These are phyloP conservation scores for Hanseniaspora occidentalis DNA, from an alignment of 805 yeast genomes.

Conservation along the genomic window DNA sequence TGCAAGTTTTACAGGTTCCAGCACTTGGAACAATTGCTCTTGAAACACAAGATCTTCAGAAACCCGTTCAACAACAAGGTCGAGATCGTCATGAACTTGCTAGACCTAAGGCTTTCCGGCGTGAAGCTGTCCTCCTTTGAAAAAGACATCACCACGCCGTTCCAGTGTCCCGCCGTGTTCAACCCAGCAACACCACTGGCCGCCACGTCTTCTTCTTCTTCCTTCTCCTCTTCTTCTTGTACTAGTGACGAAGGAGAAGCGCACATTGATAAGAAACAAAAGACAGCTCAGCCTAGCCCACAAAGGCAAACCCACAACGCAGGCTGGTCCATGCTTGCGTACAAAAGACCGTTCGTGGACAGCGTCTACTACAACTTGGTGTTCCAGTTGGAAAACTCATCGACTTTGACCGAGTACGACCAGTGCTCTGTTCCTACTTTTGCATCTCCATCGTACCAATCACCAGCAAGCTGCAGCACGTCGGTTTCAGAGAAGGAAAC, in stretches of 20 bases:
- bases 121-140: background rate
- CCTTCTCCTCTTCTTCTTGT: slow-evolving; percentile 7
- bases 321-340: slow-evolving; percentile 18
- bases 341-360: slow-evolving; percentile 38
- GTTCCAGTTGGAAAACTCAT: slow-evolving; percentile 23
- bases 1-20: slow-evolving; percentile 67
- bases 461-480: no score
- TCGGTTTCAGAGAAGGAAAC: no score
- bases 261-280: slow-evolving; percentile 8
- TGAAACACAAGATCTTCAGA: slow-evolving; percentile 35
- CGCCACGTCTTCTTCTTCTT: background rate
- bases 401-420: slow-evolving; percentile 2
- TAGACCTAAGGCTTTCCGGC: slow-evolving; percentile 28
- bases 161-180: background rate
- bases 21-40: slow-evolving; percentile 58
- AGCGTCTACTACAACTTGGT: slow-evolving; percentile 26
- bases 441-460: no score
- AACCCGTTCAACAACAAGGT: slow-evolving; percentile 41
- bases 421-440: slow-evolving; percentile 4
- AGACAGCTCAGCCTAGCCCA: background rate
- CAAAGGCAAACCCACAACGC: slow-evolving; percentile 6
- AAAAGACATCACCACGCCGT: background rate
- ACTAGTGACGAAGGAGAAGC: background rate
- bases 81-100: slow-evolving; percentile 43
- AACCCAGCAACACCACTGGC: background rate